These are phyloP conservation scores for Didymella sp. DNA, from an alignment of 2,329 filamentous ascomycete species.

Conservation along the genomic window DNA sequence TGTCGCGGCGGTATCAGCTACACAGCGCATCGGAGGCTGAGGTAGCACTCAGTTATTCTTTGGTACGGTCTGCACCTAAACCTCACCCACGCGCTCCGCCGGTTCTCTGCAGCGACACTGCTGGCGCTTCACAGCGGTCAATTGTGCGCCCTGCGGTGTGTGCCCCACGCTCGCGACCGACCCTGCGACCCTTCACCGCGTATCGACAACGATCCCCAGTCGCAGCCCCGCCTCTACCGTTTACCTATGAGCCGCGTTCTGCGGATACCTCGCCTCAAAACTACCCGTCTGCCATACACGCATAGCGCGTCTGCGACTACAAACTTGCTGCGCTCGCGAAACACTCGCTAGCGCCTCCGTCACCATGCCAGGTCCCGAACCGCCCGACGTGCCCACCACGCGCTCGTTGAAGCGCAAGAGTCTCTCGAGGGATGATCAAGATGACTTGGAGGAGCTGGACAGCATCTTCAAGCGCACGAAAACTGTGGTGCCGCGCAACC, in stretches of 20 bases:
- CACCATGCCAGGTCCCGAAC: slow-evolving; percentile 46
- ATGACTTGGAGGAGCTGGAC: slow-evolving; percentile 52
- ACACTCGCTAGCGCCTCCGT: not conserved
- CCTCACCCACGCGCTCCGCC: slow-evolving; percentile 6
- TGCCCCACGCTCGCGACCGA: slow-evolving; percentile 3
- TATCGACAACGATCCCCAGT: not conserved
- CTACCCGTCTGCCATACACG: not conserved
- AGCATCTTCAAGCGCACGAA: slow-evolving; percentile 53
- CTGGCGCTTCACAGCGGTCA: slow-evolving; percentile 12
- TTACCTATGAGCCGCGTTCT: slow-evolving; percentile 23
- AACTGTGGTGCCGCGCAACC: slow-evolving; percentile 50
- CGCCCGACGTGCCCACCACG: slow-evolving; percentile 35
- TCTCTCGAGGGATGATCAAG: slow-evolving; percentile 40
- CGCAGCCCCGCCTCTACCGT: slow-evolving; percentile 4
- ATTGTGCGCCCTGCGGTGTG: slow-evolving; percentile 9
- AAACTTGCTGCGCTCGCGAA: not conserved
- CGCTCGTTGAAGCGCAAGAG: slow-evolving; percentile 37
- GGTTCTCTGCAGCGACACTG: not conserved
- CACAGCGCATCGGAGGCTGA: slow-evolving; percentile 38
- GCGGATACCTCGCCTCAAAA: slow-evolving; percentile 16
- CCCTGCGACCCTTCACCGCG: slow-evolving; percentile 3
- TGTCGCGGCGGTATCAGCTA: slow-evolving; percentile 32
- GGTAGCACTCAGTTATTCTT: slow-evolving; percentile 28
- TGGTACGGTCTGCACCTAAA: slow-evolving; percentile 10
- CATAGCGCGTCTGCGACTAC: slow-evolving; percentile 2